Percentiles rank a stretch among this genome's conserved stretches.
Conservation (phyloP, 192 early-diverging fungal genomes). For the Backusella sp. region DNA sequence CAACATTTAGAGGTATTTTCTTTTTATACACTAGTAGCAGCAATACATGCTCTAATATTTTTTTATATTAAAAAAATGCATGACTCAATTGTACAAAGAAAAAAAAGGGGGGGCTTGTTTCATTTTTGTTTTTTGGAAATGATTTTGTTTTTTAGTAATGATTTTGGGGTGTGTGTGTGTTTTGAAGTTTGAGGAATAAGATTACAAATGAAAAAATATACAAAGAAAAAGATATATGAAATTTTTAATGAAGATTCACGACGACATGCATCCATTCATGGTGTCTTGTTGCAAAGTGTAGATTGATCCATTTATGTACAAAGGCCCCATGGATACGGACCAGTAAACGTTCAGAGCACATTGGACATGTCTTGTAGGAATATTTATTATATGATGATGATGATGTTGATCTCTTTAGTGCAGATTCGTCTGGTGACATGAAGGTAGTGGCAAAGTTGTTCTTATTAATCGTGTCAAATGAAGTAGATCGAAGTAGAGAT, state of each 20-base stretch:
- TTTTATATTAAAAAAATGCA: no score
- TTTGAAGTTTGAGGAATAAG: neutral
- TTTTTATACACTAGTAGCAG: no score
- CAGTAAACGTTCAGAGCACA: slow-evolving; percentile 32
- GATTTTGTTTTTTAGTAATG: neutral
- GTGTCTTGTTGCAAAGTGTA: slow-evolving; percentile 31
- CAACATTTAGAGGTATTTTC: no score
- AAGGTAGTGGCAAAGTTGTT: neutral
- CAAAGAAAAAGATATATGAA: neutral
- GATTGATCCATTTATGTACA: slow-evolving; percentile 40
- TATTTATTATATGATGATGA: slow-evolving; percentile 14
- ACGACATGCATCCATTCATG: slow-evolving; percentile 37
- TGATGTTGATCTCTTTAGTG: slow-evolving; percentile 8
- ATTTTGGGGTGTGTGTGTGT: neutral
- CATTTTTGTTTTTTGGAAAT: no score
- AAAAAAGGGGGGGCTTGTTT: no score
- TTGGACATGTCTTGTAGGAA: slow-evolving; percentile 32
- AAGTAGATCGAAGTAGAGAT: slow-evolving; percentile 6
- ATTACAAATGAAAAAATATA: neutral
- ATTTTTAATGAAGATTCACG: slow-evolving; percentile 31
- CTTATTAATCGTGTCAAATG: slow-evolving; percentile 3
- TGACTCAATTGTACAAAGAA: no score
- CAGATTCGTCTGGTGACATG: neutral
- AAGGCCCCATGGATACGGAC: slow-evolving; percentile 36
- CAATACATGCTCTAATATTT: no score